phyloP scores from a whole-genome alignment of 306 rosid genomes.

The Inga laurina region DNA sequence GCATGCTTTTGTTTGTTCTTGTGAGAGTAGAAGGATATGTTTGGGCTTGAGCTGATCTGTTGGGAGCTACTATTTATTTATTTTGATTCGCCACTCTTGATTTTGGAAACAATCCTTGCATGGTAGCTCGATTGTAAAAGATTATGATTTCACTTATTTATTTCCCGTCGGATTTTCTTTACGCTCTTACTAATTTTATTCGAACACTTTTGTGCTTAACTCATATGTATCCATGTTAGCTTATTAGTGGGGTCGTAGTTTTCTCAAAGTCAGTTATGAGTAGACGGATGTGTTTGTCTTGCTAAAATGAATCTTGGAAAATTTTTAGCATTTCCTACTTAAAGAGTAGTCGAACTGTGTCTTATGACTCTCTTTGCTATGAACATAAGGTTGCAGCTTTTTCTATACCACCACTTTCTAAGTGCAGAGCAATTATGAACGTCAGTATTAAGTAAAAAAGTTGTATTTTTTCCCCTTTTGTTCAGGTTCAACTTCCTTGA shows the following conservation, averaged over 20 bases:
- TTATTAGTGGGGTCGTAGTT: neutral
- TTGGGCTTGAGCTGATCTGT: too few species aligned
- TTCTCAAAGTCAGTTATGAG: neutral
- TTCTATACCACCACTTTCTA: neutral
- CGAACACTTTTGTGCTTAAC: neutral
- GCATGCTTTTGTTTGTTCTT: too few species aligned
- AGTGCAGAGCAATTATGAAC: neutral
- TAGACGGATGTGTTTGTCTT: neutral
- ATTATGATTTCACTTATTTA: neutral
- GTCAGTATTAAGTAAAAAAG: neutral
- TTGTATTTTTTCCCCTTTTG: neutral
- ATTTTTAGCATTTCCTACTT: too few species aligned
- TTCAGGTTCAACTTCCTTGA: slow-evolving; percentile 37
- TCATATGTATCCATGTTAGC: neutral
- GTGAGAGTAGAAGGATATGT: too few species aligned
- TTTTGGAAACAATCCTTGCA: too few species aligned
- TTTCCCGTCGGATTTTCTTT: neutral
- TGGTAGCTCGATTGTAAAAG: neutral
- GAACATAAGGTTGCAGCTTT: neutral
- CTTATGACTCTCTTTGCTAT: neutral
- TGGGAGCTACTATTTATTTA: too few species aligned
- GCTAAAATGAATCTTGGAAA: neutral
- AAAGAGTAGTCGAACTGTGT: too few species aligned
- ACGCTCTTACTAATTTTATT: too few species aligned
- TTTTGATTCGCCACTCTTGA: too few species aligned